These are phyloP conservation scores for Eremomyces bilateralis DNA, from an alignment of 495 filamentous ascomycete species.

Conservation along the genomic window DNA sequence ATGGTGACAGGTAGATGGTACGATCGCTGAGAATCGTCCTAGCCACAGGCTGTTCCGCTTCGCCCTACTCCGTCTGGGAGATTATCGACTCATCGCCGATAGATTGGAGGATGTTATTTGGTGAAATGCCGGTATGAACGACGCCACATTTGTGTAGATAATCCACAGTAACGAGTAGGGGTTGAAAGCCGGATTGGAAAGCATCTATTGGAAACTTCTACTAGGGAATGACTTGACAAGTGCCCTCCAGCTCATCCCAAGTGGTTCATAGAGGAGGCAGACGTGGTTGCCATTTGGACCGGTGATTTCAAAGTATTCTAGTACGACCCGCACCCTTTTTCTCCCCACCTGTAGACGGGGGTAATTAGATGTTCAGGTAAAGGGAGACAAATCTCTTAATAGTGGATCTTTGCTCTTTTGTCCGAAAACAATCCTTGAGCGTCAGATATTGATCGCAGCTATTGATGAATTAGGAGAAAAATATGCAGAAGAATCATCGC, in stretches of 20 bases:
- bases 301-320: background rate
- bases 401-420: slow-evolving; percentile 4
- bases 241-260: background rate
- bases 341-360: slow-evolving; percentile 24
- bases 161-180: slow-evolving; percentile 1
- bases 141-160: slow-evolving; percentile 1
- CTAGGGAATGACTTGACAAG: background rate
- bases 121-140: slow-evolving; percentile 12
- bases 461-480: too few relatives aligned
- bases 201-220: background rate
- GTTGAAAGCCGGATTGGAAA: background rate
- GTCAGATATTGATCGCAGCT: slow-evolving; percentile 18
- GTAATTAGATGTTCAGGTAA: background rate
- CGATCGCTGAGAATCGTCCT: slow-evolving; percentile 15
- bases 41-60: slow-evolving; percentile 14
- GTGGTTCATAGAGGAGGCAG: background rate
- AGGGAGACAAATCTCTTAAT: background rate
- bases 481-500: too few relatives aligned
- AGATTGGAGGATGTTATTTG: slow-evolving; percentile 18
- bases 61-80: slow-evolving; percentile 6
- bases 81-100: slow-evolving; percentile 6
- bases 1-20: slow-evolving; percentile 17
- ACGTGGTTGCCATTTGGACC: background rate
- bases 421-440: slow-evolving; percentile 22
- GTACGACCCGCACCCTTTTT: background rate